Evolutionary conservation across 2,329 filamentous ascomycete genomes (phyloP), one percentile per base, ranked within the genome.

Genomic region (Pseudocercospora musae): DNA sequence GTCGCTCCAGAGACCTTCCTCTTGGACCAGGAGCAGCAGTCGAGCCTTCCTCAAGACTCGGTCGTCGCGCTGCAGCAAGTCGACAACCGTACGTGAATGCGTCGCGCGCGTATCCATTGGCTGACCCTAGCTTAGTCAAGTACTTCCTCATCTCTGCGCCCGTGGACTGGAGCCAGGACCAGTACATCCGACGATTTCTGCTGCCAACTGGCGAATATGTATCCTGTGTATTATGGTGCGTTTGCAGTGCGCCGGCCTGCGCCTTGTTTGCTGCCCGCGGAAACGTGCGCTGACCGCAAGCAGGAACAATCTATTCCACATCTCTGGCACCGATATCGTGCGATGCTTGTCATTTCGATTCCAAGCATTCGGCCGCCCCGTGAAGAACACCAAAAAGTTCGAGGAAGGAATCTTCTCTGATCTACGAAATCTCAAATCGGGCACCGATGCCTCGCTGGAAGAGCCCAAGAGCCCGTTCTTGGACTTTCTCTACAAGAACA

Each of bases 381-480:
- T 99, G 65, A 98, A 97, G 85, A 99, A 99, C 83, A 96, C 94
- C 44, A 99, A 99, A 83, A 99, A 99, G 80, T 99, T 99, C 75
- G 95, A 99, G 79, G 95, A 99, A 79, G 95, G 95, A 71, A 98
- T 99, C 79, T 99, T 99, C 80, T 99, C 95, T 48, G 95, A 99
- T 77, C 82, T 99, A 76, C 91, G 95, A 78, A 99, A 99, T 78
- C 85, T 99, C 70, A 99, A 99, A 81, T 96, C 95, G 23, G 95
- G 95, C 68, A 98, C 94, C 72, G 95, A 99, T 82, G 95, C 95
- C 54, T 97, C 95, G 46, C 87, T 99, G 64, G 95, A 99, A 80
- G 95, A 99, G 82, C 95, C 95, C 60, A 99, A 99, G 85, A 98
- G 94, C 80, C 89, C 91, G 1, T 99, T 99, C 80, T 86, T 99